Evolutionary conservation across 2,329 filamentous ascomycete genomes (phyloP), one percentile per base, ranked within the genome.

Genomic region (Capronia epimyces): DNA sequence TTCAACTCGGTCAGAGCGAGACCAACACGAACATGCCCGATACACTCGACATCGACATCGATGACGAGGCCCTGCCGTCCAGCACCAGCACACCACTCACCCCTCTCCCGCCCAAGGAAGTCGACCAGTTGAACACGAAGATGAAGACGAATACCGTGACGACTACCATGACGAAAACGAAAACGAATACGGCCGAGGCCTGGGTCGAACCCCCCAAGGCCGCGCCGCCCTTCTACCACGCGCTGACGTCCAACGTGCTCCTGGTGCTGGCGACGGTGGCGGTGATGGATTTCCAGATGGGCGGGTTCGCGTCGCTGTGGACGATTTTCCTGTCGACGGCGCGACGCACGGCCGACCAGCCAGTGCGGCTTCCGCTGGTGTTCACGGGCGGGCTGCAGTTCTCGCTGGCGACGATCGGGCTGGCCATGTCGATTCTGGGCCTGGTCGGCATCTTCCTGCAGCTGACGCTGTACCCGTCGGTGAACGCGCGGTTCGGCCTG

Each of bases 261-360:
- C 76, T 71, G 65, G 78, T 75, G 2, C 67, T 88, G 5, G 63
- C 84, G 46, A 80, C 80, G 21, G 81, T 83, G 59, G 82, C 81
- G 6, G 80, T 87, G 56, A 83, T 86, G 65, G 83, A 86, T 64
- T 84, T 88, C 62, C 84, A 88, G 67, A 76, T 89, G 67, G 69
- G 69, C 55, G 84, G 84, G 22, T 89, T 89, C 71, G 84, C 87
- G 64, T 82, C 83, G 15, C 76, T 89, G 18, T 89, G 84, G 83
- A 82, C 86, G 43, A 77, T 88, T 41, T 89, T 89, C 69, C 77
- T 89, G 39, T 88, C 86, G 1, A 87, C 85, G 0, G 82, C 84
- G 0, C 82, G 84, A 6, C 81, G 68, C 48, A 66, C 69, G 36
- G 62, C 64, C 39, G 66, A 69, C 69, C 68, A 72, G 9, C 60